Evolutionary conservation across 495 filamentous ascomycete species (phyloP).

Genomic region (Neurospora sp.): DNA sequence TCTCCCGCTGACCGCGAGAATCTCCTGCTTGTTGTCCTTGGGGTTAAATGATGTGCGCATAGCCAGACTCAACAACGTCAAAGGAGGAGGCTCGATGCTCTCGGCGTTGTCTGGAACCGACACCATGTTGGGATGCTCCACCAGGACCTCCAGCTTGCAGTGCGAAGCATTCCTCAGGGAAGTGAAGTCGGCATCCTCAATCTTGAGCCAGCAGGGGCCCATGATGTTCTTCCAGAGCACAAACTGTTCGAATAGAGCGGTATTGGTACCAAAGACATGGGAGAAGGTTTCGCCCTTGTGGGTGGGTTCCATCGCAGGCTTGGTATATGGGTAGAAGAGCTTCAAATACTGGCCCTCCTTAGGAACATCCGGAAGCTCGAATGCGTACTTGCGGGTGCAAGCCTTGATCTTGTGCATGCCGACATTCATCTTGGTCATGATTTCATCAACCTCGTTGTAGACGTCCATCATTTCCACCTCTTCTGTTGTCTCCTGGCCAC

Average conservation of each 20-base stretch:
- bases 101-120: constrained; percentile 62
- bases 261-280: constrained; percentile 88
- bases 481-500: constrained; percentile 61
- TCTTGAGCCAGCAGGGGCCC: constrained; percentile 94
- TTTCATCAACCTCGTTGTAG: constrained; percentile 71
- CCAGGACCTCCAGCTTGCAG: constrained; percentile 89
- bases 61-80: constrained; percentile 90
- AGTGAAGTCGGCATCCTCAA: constrained; percentile 72
- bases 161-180: constrained; percentile 86
- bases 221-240: constrained; percentile 97
- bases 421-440: constrained; percentile 78
- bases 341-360: constrained; percentile 88
- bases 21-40: constrained; percentile 95
- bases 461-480: constrained; percentile 85
- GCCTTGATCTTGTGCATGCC: constrained; percentile 88
- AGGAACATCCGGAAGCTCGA: constrained; percentile 80
- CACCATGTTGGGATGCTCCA: constrained; percentile 64
- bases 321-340: constrained; percentile 79
- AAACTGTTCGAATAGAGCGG: constrained; percentile 92
- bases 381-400: constrained; percentile 85
- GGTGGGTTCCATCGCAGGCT: constrained; percentile 52
- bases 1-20: constrained; percentile 78
- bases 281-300: constrained; percentile 82
- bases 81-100: constrained; percentile 65
- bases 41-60: constrained; percentile 80